Percentiles rank a stretch among this genome's conserved stretches.
Conservation (phyloP, 495 filamentous ascomycete species). For the Penicillium manginii region DNA sequence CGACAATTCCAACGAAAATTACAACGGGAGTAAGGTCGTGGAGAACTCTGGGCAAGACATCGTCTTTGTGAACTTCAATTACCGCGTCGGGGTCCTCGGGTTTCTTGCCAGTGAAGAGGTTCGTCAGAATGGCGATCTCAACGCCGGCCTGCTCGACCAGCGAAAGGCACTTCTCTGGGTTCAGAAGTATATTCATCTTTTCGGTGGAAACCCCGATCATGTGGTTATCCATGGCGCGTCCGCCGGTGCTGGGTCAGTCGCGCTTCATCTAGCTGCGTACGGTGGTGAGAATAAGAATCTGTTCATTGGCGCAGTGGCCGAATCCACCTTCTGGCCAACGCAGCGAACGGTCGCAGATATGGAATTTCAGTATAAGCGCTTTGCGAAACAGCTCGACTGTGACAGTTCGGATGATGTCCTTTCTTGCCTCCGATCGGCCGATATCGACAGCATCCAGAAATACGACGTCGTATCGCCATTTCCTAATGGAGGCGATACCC, state of each 20-base stretch:
- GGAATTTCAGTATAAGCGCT: conserved; percentile 63
- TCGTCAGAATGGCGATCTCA: conserved; percentile 55
- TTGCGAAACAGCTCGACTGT: conserved; percentile 57
- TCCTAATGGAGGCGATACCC: conserved; percentile 44
- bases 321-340: conserved; percentile 65
- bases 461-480: conserved; percentile 54
- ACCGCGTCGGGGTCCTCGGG: conserved; percentile 72
- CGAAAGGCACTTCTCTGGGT: conserved; percentile 67
- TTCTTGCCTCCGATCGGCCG: conserved; percentile 57
- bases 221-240: conserved; percentile 71
- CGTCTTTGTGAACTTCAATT: conserved; percentile 75
- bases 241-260: conserved; percentile 67
- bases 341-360: conserved; percentile 59
- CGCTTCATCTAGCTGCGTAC: conserved; percentile 66
- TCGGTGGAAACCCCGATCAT: conserved; percentile 70
- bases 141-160: conserved; percentile 68
- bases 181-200: conserved; percentile 56
- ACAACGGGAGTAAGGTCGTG: conserved; percentile 63
- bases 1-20: conserved; percentile 62
- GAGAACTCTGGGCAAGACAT: conserved; percentile 53
- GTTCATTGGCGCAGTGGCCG: conserved; percentile 63
- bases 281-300: conserved; percentile 52
- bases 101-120: conserved; percentile 68
- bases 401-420: conserved; percentile 42
- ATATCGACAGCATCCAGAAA: conserved; percentile 52